A percentile compares a stretch with the other conserved stretches of the same genome.
These are phyloP conservation scores for Somion occarium DNA, from an alignment of 1,284 basidiomycete species.

Conservation along the genomic window DNA sequence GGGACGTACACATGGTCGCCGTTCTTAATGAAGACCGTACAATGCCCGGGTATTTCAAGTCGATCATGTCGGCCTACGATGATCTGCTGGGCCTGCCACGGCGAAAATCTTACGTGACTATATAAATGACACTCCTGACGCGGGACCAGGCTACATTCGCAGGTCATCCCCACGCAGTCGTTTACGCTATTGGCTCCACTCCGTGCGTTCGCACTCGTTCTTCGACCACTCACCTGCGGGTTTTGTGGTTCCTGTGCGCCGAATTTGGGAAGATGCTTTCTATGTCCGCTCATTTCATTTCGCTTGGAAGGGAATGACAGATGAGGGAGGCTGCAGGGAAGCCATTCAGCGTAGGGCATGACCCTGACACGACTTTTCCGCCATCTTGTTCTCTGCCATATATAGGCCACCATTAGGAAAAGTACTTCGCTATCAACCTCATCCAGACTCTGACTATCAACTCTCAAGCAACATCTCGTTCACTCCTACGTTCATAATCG, in stretches of 20 bases:
- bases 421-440: not conserved
- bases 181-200: too few species aligned
- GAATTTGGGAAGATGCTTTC: too few species aligned
- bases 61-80: too few species aligned
- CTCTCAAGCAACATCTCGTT: not conserved
- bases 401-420: not conserved
- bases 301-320: conserved; percentile 1
- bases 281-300: not conserved
- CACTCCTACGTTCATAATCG: not conserved
- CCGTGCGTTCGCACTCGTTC: not conserved
- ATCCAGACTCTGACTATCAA: not conserved
- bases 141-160: too few species aligned
- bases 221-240: not conserved
- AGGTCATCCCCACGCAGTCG: too few species aligned
- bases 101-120: too few species aligned
- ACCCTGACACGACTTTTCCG: not conserved
- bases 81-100: too few species aligned
- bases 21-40: too few species aligned
- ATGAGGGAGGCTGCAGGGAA: not conserved
- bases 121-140: too few species aligned
- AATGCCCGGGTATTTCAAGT: too few species aligned
- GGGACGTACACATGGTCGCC: too few species aligned
- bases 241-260: not conserved
- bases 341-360: not conserved
- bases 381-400: not conserved